phyloP scores from a whole-genome alignment of 352 stramenopile genomes.

The Globisporangium cystogenes region DNA sequence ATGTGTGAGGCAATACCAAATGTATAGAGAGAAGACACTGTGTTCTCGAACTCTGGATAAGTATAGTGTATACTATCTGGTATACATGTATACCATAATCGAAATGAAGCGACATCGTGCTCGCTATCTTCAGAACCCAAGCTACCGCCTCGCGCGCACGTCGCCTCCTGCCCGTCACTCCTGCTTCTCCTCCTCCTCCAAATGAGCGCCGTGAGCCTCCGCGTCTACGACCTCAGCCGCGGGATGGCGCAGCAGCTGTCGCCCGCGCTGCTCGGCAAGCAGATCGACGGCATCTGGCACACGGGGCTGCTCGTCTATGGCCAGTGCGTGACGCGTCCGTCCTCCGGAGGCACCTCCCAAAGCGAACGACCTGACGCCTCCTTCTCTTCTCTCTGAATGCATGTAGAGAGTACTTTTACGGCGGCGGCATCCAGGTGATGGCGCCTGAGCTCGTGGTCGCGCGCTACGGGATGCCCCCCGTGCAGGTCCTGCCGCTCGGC shows the following conservation, averaged over 20 bases:
- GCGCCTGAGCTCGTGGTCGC: slow-evolving; percentile 56
- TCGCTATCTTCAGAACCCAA: too few relatives aligned
- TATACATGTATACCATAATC: too few relatives aligned
- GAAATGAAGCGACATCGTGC: too few relatives aligned
- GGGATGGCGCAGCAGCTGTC: slow-evolving; percentile 90
- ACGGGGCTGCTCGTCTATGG: slow-evolving; percentile 78
- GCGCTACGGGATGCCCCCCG: slow-evolving; percentile 84
- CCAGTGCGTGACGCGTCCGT: slow-evolving; percentile 10
- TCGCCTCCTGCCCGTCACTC: background rate
- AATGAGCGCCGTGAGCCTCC: slow-evolving; percentile 59
- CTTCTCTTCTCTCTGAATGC: too few relatives aligned
- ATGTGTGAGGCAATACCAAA: too few relatives aligned
- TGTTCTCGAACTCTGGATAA: too few relatives aligned
- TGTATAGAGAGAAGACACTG: too few relatives aligned
- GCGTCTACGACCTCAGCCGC: slow-evolving; percentile 95
- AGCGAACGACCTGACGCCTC: too few relatives aligned
- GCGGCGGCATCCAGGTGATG: slow-evolving; percentile 87
- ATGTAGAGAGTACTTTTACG: slow-evolving; percentile 93
- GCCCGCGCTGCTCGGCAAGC: slow-evolving; percentile 86
- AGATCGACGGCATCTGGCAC: slow-evolving; percentile 94
- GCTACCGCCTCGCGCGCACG: too few relatives aligned
- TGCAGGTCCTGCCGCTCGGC: slow-evolving; percentile 77
- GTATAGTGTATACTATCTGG: too few relatives aligned
- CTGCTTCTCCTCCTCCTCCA: background rate
- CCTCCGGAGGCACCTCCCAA: too few relatives aligned